Evolutionary conservation across 345 rosid genomes (phyloP).

Genomic region (Durio zibethinus): DNA sequence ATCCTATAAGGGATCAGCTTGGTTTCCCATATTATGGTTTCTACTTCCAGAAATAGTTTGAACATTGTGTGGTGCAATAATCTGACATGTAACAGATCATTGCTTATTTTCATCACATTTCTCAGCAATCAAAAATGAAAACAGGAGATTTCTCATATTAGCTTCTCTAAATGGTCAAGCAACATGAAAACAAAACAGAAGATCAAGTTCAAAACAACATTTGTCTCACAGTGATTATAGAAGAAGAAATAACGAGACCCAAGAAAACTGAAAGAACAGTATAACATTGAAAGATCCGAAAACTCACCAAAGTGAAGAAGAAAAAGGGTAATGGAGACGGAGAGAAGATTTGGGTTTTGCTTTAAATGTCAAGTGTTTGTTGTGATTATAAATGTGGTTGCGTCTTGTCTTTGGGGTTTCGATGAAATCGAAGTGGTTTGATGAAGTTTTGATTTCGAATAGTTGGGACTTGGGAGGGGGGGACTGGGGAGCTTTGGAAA

Average conservation of each 20-base stretch:
- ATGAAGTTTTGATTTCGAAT: neutral
- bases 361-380: neutral
- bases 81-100: neutral
- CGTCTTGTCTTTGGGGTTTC: neutral
- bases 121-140: neutral
- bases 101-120: neutral
- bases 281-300: neutral
- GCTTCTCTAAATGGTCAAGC: neutral
- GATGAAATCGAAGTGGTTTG: neutral
- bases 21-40: neutral
- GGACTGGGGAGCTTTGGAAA: neutral
- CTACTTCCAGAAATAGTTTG: neutral
- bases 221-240: neutral
- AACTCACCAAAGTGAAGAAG: neutral
- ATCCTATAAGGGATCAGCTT: neutral
- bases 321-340: neutral
- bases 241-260: neutral
- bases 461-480: neutral
- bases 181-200: neutral
- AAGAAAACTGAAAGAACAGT: neutral
- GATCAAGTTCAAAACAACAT: constrained; percentile 1
- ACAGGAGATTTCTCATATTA: neutral
- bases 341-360: neutral
- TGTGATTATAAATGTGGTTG: neutral
- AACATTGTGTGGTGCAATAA: neutral